Evolutionary conservation across 1,139 yeast genomes (phyloP).

Genomic region (Suhomyces chickasaworum): DNA sequence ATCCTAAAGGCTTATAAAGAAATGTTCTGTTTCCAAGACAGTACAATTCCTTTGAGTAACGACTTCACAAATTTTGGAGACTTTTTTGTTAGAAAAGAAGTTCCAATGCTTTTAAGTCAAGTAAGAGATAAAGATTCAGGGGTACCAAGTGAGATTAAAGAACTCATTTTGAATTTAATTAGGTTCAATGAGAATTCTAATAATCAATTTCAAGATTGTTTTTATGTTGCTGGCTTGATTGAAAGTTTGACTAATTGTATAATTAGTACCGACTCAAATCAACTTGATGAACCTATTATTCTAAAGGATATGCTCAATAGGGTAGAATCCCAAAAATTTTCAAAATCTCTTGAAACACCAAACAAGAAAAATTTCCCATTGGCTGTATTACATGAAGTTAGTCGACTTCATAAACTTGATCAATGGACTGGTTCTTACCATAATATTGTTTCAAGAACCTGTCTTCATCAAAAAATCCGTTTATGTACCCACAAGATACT

Average conservation of each 20-base stretch:
- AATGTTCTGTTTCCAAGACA: slow-evolving; percentile 71
- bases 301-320: slow-evolving; percentile 27
- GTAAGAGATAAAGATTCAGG: slow-evolving; percentile 66
- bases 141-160: slow-evolving; percentile 64
- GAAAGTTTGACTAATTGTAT: slow-evolving; percentile 51
- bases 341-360: slow-evolving; percentile 2
- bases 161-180: slow-evolving; percentile 68
- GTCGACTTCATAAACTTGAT: slow-evolving; percentile 77
- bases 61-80: slow-evolving; percentile 70
- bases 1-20: slow-evolving; percentile 68
- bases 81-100: slow-evolving; percentile 69
- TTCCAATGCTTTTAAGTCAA: slow-evolving; percentile 62
- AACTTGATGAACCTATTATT: slow-evolving; percentile 17
- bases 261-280: slow-evolving; percentile 13
- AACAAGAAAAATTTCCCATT: slow-evolving; percentile 2
- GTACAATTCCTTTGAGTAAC: slow-evolving; percentile 73
- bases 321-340: background rate
- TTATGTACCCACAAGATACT: slow-evolving; percentile 62
- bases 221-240: slow-evolving; percentile 63
- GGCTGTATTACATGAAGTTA: slow-evolving; percentile 46
- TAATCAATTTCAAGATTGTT: slow-evolving; percentile 75
- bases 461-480: slow-evolving; percentile 58
- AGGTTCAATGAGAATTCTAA: slow-evolving; percentile 85
- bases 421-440: slow-evolving; percentile 84
- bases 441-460: slow-evolving; percentile 55